Evolutionary conservation across 2,329 filamentous ascomycete genomes (phyloP), one percentile per base, ranked within the genome.

Genomic region (Talaromyces sp.): DNA sequence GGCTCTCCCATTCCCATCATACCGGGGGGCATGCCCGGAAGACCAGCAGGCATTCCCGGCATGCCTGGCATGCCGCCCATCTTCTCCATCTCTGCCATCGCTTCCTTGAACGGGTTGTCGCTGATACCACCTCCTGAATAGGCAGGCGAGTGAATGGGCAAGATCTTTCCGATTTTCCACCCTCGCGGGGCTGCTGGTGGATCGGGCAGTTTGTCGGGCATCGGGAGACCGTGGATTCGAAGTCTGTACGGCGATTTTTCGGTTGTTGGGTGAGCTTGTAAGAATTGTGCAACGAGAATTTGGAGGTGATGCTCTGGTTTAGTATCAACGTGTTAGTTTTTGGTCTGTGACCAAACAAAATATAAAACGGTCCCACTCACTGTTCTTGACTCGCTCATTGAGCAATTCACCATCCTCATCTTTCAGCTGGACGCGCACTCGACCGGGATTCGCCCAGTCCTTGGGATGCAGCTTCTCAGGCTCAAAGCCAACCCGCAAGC

Each of bases 371-470:
- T 15, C 2, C 1, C n/a, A 22, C 55, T 30, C 76, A 86, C 84
- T 91, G 70, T 88, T 90, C 73, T 86, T 86, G 53, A 90, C 80
- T 32, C 77, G 77, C 28, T 77, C 68, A 64, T 82, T 83, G 42
- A 81, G 70, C 53, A 77, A 70, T 64, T 76, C 76, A 36, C 84
- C 84, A 63, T 75, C 70, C 52, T 85, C 81, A 65, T 84, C 73
- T 61, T 80, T 88, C 60, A 97, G 80, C 71, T 88, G 79, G 56
- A 98, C 86, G 68, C 91, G 87, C 65, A 98, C 91, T 62, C 95
- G 84, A 3, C 95, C 95, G 13, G 95, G 95, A 79, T 99, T 99
- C 61, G 89, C 88, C 95, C 95, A 99, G 80, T 99, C 95, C 78
- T 95, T 93, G 7, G 95, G 95, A 77, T 99, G 95, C 63, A 87